Evolutionary conservation across 768 basidiomycete species (phyloP).

Genomic region (Lentinula sp.): DNA sequence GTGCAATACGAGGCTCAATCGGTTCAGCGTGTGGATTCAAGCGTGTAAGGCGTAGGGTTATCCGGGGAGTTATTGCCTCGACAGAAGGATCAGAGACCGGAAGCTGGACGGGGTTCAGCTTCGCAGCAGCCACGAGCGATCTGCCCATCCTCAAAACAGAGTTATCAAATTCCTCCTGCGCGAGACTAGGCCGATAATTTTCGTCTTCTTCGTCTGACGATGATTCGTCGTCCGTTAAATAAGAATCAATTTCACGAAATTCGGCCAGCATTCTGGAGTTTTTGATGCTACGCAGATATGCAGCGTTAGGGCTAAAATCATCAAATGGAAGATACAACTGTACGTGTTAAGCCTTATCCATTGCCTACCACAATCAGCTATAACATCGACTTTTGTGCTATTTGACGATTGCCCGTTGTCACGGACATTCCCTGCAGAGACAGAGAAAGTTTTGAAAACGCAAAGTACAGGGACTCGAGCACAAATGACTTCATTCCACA

Average conservation of each 20-base stretch:
- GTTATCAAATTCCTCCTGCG: constrained; percentile 57
- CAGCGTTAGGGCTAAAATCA: not conserved
- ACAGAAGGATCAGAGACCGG: constrained; percentile 18
- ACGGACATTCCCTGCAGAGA: constrained; percentile 5
- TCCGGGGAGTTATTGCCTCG: constrained; percentile 28
- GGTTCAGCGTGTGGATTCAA: constrained; percentile 38
- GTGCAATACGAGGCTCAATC: constrained; percentile 42
- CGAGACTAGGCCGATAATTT: constrained; percentile 29
- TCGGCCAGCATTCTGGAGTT: constrained; percentile 73
- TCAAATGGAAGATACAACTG: constrained; percentile 22
- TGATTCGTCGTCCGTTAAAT: constrained; percentile 58
- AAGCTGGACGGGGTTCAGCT: constrained; percentile 41
- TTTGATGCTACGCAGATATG: constrained; percentile 49
- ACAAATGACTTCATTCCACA: constrained; percentile 73
- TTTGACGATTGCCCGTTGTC: constrained; percentile 15
- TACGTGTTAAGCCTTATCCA: constrained; percentile 92
- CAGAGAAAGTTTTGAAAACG: constrained; percentile 50
- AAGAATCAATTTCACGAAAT: constrained; percentile 81
- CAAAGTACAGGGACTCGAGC: constrained; percentile 52
- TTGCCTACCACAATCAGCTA: constrained; percentile 62
- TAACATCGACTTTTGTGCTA: constrained; percentile 73
- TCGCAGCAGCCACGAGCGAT: constrained; percentile 59
- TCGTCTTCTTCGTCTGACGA: constrained; percentile 25
- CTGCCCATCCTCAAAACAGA: constrained; percentile 67
- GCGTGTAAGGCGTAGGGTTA: constrained; percentile 67